phyloP scores from a whole-genome alignment of 345 rosid genomes.

The Syzygium oleosum region DNA sequence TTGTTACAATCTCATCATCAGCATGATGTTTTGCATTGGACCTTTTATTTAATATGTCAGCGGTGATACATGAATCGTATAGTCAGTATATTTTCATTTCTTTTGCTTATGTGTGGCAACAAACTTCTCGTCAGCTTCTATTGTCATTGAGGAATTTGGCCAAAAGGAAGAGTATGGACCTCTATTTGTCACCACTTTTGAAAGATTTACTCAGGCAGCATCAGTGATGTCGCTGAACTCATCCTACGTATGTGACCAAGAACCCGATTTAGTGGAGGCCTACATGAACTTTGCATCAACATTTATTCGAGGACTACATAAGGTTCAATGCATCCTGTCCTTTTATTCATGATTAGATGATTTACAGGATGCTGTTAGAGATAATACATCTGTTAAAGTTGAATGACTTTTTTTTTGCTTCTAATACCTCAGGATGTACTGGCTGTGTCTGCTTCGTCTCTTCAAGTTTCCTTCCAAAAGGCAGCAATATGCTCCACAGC shows the following conservation, averaged over 20 bases:
- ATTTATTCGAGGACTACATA: conserved; percentile 60
- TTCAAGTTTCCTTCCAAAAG: conserved; percentile 90
- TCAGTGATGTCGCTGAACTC: conserved; percentile 82
- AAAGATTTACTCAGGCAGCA: conserved; percentile 74
- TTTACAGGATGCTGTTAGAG: background rate
- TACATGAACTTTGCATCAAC: conserved; percentile 82
- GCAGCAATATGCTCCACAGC: conserved; percentile 98
- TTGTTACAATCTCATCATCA: background rate
- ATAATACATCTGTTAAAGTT: background rate
- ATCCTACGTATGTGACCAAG: conserved; percentile 94
- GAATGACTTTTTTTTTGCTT: background rate
- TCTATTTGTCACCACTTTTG: conserved; percentile 69
- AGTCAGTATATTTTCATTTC: background rate
- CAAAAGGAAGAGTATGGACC: conserved; percentile 75
- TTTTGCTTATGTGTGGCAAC: background rate
- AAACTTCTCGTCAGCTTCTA: conserved; percentile 46
- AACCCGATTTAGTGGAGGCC: conserved; percentile 95
- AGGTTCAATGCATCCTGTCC: conserved; percentile 40
- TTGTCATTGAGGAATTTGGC: conserved; percentile 88
- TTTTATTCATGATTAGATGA: background rate
- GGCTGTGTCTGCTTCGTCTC: conserved; percentile 65
- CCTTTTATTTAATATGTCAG: background rate
- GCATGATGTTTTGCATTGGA: background rate
- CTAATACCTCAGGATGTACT: conserved; percentile 56
- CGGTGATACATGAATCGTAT: background rate